Conservation (phyloP, 1,284 basidiomycete species). For the Cystobasidium slooffiae region DNA sequence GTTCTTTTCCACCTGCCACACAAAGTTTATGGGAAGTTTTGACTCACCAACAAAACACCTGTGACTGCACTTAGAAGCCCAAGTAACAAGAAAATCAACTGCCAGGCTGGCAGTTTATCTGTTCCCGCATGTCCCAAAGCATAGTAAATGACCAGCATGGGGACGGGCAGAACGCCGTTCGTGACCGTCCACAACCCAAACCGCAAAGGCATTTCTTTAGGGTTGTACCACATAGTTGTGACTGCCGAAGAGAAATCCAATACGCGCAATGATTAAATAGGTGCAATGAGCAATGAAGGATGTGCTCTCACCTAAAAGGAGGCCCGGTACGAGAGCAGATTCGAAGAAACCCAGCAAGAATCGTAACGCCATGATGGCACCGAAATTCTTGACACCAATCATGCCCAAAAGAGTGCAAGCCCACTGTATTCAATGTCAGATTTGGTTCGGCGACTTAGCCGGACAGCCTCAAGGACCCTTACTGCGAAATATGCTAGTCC, state of each 20-base stretch:
- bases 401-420: conserved; percentile 4
- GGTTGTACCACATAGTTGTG: conserved; percentile 26
- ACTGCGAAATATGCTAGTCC: not conserved
- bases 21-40: no score
- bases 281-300: no score
- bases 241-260: no score
- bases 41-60: conserved; percentile 11
- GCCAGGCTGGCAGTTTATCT: not conserved
- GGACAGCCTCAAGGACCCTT: not conserved
- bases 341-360: conserved; percentile 33
- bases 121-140: not conserved
- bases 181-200: conserved; percentile 17
- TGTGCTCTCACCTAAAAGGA: conserved; percentile 11
- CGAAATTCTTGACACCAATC: conserved; percentile 1
- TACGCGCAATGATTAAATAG: no score
- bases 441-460: not conserved
- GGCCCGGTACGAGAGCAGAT: conserved; percentile 6
- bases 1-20: no score
- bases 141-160: not conserved
- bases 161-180: conserved; percentile 13
- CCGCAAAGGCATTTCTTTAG: not conserved
- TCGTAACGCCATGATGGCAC: conserved; percentile 9
- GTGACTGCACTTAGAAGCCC: not conserved
- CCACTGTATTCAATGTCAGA: not conserved
- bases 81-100: conserved; percentile 14